phyloP scores from a whole-genome alignment of 495 filamentous ascomycete species.

The Daldinia caldariorum region DNA sequence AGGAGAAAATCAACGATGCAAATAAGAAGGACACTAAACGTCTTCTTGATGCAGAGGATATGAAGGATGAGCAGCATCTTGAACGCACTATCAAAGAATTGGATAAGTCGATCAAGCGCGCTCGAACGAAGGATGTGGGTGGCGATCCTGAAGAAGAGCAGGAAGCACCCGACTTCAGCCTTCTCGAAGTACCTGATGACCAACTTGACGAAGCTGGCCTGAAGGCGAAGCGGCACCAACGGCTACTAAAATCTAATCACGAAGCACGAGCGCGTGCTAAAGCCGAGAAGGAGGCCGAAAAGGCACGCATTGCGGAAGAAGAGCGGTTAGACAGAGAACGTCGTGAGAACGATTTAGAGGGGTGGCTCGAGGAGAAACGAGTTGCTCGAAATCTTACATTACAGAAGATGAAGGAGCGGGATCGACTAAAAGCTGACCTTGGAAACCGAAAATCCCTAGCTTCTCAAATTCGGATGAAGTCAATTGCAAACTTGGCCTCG shows the following conservation, averaged over 20 bases:
- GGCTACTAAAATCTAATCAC: slow-evolving; percentile 90
- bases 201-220: slow-evolving; percentile 89
- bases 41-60: slow-evolving; percentile 85
- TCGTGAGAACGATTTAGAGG: slow-evolving; percentile 82
- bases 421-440: slow-evolving; percentile 88
- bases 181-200: slow-evolving; percentile 90
- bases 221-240: slow-evolving; percentile 90
- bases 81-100: slow-evolving; percentile 85
- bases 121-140: slow-evolving; percentile 90
- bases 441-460: slow-evolving; percentile 96
- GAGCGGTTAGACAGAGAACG: slow-evolving; percentile 83
- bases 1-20: slow-evolving; percentile 67
- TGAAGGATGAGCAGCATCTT: slow-evolving; percentile 86
- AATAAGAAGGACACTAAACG: slow-evolving; percentile 91
- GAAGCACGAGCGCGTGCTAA: slow-evolving; percentile 92
- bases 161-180: slow-evolving; percentile 82
- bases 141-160: slow-evolving; percentile 78
- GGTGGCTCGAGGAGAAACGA: slow-evolving; percentile 85
- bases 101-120: slow-evolving; percentile 85
- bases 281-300: slow-evolving; percentile 92
- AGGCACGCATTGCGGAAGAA: slow-evolving; percentile 81
- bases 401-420: slow-evolving; percentile 89
- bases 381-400: slow-evolving; percentile 77
- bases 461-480: slow-evolving; percentile 97
- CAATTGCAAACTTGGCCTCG: slow-evolving; percentile 93